Percentiles rank a stretch among this genome's conserved stretches.
Conservation (phyloP, 139 green algal species). For the Chlamydomonas incerta region DNA sequence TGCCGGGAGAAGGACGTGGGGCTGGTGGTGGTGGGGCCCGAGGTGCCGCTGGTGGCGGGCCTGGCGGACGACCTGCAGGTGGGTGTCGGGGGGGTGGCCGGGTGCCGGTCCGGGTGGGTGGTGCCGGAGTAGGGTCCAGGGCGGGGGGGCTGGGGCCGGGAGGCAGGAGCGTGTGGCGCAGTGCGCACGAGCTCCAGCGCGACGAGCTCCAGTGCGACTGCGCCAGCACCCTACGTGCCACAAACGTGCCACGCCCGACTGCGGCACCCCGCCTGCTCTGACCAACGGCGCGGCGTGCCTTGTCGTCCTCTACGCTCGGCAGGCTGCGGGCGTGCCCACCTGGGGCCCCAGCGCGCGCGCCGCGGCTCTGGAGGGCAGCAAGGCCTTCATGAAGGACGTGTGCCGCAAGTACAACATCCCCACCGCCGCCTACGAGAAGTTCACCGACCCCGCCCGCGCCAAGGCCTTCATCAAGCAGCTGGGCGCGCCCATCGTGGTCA, state of each 20-base stretch:
- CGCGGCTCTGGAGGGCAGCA: slow-evolving; percentile 94
- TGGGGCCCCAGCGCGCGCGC: slow-evolving; percentile 91
- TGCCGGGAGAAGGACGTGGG: slow-evolving; percentile 79
- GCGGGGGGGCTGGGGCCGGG: no score
- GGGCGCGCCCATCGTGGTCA: slow-evolving; percentile 96
- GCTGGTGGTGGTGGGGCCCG: slow-evolving; percentile 92
- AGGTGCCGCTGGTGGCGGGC: slow-evolving; percentile 95
- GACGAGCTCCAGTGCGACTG: no score
- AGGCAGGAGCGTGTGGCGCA: no score
- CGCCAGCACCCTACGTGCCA: no score
- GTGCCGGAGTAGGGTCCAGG: no score
- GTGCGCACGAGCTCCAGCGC: no score
- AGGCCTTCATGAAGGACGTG: slow-evolving; percentile 97
- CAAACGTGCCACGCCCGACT: no score
- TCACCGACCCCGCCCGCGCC: slow-evolving; percentile 69
- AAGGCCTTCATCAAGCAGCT: slow-evolving; percentile 71
- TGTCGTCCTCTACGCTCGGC: no score
- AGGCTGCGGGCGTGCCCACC: slow-evolving; percentile 75
- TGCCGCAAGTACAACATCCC: slow-evolving; percentile 95
- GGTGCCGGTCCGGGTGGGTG: no score
- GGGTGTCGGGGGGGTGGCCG: no score
- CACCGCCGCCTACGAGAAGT: slow-evolving; percentile 88
- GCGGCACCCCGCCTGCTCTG: no score
- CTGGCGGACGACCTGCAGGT: slow-evolving; percentile 81
- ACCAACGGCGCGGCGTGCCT: no score